A percentile compares a stretch with the other conserved stretches of the same genome.
These are phyloP conservation scores for Tetragonia tetragonoides DNA, from an alignment of 148 eudicot species.

Conservation along the genomic window DNA sequence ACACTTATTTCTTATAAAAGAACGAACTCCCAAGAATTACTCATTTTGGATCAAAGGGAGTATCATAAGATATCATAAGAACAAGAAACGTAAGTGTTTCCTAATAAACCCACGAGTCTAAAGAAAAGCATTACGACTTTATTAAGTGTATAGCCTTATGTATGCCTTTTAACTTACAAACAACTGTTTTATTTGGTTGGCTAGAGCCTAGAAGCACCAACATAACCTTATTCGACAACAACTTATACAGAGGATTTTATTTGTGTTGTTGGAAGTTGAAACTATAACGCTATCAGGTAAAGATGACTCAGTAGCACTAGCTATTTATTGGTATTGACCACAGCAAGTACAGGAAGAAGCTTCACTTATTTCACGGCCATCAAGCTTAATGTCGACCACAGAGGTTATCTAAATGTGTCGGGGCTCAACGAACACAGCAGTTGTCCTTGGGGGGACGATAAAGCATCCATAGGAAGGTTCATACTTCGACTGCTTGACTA, in stretches of 20 bases:
- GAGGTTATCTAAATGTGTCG: conserved; percentile 28
- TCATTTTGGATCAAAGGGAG: too few species aligned
- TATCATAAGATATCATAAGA: too few species aligned
- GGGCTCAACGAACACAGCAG: conserved; percentile 79
- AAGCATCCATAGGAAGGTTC: conserved; percentile 65
- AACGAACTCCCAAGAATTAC: too few species aligned
- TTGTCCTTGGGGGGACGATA: conserved; percentile 65
- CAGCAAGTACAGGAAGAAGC: neutral
- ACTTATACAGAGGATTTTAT: neutral
- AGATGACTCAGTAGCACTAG: neutral
- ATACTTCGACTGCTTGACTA: conserved; percentile 61
- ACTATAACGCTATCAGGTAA: neutral
- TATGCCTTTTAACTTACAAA: too few species aligned
- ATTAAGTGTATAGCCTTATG: too few species aligned
- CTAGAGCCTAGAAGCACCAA: neutral
- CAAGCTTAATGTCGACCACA: neutral
- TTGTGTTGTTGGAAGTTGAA: neutral
- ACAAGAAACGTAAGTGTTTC: too few species aligned
- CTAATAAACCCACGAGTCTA: too few species aligned
- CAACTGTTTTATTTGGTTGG: neutral
- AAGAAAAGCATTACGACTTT: too few species aligned
- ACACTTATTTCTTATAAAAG: too few species aligned
- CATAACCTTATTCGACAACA: too few species aligned
- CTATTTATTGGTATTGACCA: neutral
- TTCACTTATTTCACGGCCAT: neutral